These are phyloP conservation scores for Xylaria intraflava DNA, from an alignment of 495 filamentous ascomycete genomes.

Conservation along the genomic window DNA sequence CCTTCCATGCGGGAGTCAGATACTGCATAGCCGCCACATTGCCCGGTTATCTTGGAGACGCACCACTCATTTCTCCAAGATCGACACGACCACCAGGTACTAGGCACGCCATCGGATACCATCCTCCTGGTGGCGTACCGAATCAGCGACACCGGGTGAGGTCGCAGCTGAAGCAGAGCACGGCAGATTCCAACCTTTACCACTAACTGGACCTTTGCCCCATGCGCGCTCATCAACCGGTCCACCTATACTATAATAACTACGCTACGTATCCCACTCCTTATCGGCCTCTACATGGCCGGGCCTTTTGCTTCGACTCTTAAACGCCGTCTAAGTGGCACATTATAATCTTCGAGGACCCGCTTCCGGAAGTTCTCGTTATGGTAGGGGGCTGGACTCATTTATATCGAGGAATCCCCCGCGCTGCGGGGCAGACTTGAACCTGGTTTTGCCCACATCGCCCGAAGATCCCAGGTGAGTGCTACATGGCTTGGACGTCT, in stretches of 20 bases:
- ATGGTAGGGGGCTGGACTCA: neutral
- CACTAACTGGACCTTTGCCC: conserved; percentile 3
- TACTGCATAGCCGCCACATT: neutral
- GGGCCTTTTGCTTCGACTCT: neutral
- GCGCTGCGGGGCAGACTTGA: neutral
- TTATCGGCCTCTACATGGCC: neutral
- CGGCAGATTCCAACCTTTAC: conserved; percentile 7
- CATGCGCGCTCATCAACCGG: neutral
- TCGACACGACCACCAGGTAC: neutral
- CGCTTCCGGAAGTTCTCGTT: neutral
- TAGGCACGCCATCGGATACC: neutral
- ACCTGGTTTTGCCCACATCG: neutral
- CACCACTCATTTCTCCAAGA: neutral
- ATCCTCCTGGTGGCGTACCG: neutral
- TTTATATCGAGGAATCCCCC: neutral
- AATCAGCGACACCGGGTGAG: neutral
- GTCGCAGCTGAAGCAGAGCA: conserved; percentile 11
- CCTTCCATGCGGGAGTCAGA: too few species aligned
- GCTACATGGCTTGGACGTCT: too few species aligned
- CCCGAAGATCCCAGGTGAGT: neutral
- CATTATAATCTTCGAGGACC: neutral
- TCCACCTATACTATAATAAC: conserved; percentile 2
- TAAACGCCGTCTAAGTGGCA: neutral
- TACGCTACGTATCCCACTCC: too few species aligned
- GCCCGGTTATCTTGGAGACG: neutral